These are phyloP conservation scores for Hansenula sp. DNA, from an alignment of 1,139 yeast genomes.

Conservation along the genomic window DNA sequence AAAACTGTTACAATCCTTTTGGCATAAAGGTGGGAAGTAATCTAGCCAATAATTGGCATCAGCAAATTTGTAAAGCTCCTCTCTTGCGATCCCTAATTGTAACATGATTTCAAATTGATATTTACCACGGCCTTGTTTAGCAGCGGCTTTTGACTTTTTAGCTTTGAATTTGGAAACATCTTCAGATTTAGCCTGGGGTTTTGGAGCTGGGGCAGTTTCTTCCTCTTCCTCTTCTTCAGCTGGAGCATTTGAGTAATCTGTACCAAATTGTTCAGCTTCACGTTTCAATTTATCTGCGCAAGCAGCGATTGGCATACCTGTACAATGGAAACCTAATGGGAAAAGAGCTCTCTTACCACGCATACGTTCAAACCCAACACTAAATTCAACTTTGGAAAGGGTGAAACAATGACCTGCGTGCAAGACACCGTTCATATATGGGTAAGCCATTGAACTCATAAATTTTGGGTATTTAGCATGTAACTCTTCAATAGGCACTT, in stretches of 20 bases:
- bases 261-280: conserved; percentile 89
- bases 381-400: conserved; percentile 89
- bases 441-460: conserved; percentile 95
- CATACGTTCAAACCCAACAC: conserved; percentile 94
- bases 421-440: conserved; percentile 97
- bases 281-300: conserved; percentile 94
- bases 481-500: conserved; percentile 57
- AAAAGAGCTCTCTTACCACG: conserved; percentile 87
- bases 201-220: conserved; percentile 32
- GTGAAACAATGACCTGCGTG: conserved; percentile 99
- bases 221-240: conserved; percentile 54
- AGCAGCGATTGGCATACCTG: conserved; percentile 98
- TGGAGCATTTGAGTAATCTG: conserved; percentile 68
- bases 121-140: conserved; percentile 91
- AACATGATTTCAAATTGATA: conserved; percentile 95
- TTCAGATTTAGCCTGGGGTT: conserved; percentile 42
- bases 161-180: conserved; percentile 91
- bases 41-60: conserved; percentile 86
- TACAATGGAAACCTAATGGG: conserved; percentile 98
- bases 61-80: conserved; percentile 83
- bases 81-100: conserved; percentile 82
- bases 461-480: conserved; percentile 81
- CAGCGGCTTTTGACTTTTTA: conserved; percentile 87
- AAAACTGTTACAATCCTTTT: conserved; percentile 71
- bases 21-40: conserved; percentile 88